Percentiles rank a stretch among this genome's conserved stretches.
Conservation (phyloP, 371 early-diverging fungal genomes). For the Mortierella sp. region DNA sequence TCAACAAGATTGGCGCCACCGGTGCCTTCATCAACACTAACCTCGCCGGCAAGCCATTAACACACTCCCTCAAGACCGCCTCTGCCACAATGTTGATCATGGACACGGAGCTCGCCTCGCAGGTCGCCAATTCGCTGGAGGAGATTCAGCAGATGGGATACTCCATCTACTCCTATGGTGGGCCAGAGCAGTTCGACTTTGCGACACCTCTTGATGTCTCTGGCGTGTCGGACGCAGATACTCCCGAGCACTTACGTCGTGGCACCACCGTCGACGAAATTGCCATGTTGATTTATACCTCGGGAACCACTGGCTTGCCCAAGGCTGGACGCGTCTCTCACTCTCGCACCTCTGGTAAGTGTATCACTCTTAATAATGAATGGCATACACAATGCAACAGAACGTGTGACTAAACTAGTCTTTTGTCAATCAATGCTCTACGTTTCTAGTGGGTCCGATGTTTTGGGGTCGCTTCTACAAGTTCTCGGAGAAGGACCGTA, state of each 20-base stretch:
- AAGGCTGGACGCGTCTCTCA: constrained; percentile 51
- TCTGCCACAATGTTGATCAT: constrained; percentile 35
- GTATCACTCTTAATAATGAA: neutral
- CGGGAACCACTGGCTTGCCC: constrained; percentile 87
- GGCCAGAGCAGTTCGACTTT: constrained; percentile 25
- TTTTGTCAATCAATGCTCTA: no score
- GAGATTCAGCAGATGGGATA: constrained; percentile 43
- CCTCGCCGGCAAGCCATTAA: constrained; percentile 45
- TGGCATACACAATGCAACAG: neutral
- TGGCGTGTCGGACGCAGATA: constrained; percentile 18
- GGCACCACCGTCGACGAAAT: constrained; percentile 65
- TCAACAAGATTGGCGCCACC: constrained; percentile 44
- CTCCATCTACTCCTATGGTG: constrained; percentile 32
- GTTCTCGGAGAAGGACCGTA: constrained; percentile 34
- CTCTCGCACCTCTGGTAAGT: constrained; percentile 31
- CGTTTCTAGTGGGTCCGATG: constrained; percentile 19
- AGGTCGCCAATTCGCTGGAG: constrained; percentile 24
- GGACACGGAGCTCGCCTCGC: constrained; percentile 35
- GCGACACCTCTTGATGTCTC: constrained; percentile 30
- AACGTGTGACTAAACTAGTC: neutral
- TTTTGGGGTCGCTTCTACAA: constrained; percentile 32
- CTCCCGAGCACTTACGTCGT: constrained; percentile 40
- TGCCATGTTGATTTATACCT: constrained; percentile 94
- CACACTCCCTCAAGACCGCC: constrained; percentile 43
- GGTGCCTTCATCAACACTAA: constrained; percentile 55